These are phyloP conservation scores for Phytophthora quininea DNA, from an alignment of 352 stramenopile species.

Conservation along the genomic window DNA sequence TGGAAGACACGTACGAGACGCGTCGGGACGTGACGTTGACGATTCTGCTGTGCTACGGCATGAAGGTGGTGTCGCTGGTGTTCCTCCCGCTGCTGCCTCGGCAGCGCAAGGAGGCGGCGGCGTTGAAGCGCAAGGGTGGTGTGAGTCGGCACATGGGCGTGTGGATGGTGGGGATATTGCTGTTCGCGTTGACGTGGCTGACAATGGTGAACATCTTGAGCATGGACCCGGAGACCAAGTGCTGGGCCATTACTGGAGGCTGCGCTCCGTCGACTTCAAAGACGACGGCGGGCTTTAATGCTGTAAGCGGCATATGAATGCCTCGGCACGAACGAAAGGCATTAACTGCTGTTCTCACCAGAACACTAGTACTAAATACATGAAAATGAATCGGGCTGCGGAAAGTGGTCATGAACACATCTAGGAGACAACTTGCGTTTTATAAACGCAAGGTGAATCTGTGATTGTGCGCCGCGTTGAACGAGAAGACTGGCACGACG, in stretches of 20 bases:
- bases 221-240: constrained; percentile 47
- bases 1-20: constrained; percentile 36
- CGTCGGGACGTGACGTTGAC: constrained; percentile 53
- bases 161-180: constrained; percentile 26
- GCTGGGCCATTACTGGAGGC: constrained; percentile 47
- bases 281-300: not conserved
- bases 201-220: constrained; percentile 42
- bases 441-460: too few relatives aligned
- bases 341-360: too few relatives aligned
- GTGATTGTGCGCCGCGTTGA: too few relatives aligned
- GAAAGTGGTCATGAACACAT: too few relatives aligned
- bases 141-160: constrained; percentile 26
- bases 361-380: too few relatives aligned
- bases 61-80: constrained; percentile 48
- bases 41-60: constrained; percentile 47
- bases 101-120: constrained; percentile 43
- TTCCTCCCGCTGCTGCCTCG: constrained; percentile 46
- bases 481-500: too few relatives aligned
- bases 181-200: constrained; percentile 26
- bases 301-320: not conserved
- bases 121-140: constrained; percentile 30
- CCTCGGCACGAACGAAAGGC: not conserved
- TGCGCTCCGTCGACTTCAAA: constrained; percentile 16
- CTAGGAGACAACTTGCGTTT: too few relatives aligned
- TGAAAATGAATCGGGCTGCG: too few relatives aligned